These are phyloP conservation scores for Phytophthora cajani DNA, from an alignment of 352 stramenopile species.

Conservation along the genomic window DNA sequence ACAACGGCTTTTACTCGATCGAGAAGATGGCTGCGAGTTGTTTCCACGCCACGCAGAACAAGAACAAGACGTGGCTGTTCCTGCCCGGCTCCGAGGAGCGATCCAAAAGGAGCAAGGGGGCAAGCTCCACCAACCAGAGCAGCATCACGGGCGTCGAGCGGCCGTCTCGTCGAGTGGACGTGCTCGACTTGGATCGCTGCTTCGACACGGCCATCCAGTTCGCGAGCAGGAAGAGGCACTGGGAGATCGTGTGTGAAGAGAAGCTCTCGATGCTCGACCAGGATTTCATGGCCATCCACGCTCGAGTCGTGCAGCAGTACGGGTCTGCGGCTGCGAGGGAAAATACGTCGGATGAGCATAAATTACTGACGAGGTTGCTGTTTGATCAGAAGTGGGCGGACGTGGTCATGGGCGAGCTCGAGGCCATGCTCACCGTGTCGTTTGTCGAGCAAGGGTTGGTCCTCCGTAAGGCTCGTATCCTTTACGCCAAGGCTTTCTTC, in stretches of 20 bases:
- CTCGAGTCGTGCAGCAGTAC: constrained; percentile 48
- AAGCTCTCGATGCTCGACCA: constrained; percentile 71
- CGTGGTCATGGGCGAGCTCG: constrained; percentile 84
- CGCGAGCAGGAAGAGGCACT: constrained; percentile 51
- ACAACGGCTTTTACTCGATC: constrained; percentile 72
- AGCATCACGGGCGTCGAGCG: constrained; percentile 67
- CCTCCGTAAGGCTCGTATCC: constrained; percentile 78
- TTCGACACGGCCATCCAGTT: constrained; percentile 78
- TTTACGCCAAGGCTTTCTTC: constrained; percentile 84
- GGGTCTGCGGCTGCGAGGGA: constrained; percentile 4
- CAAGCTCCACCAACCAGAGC: constrained; percentile 30
- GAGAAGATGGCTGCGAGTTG: constrained; percentile 76
- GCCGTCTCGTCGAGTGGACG: constrained; percentile 65
- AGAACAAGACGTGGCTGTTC: constrained; percentile 81
- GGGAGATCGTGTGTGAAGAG: constrained; percentile 48
- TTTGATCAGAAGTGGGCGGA: constrained; percentile 94
- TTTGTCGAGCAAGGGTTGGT: constrained; percentile 91
- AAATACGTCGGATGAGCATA: constrained; percentile 23
- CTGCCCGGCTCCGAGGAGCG: constrained; percentile 67
- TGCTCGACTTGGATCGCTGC: constrained; percentile 74
- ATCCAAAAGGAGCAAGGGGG: constrained; percentile 54
- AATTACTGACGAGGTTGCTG: constrained; percentile 64
- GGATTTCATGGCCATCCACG: constrained; percentile 69
- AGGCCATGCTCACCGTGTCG: constrained; percentile 86
- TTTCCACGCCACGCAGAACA: constrained; percentile 72